phyloP scores from a whole-genome alignment of 1,284 basidiomycete species.

The Boletellus deceptivus region DNA sequence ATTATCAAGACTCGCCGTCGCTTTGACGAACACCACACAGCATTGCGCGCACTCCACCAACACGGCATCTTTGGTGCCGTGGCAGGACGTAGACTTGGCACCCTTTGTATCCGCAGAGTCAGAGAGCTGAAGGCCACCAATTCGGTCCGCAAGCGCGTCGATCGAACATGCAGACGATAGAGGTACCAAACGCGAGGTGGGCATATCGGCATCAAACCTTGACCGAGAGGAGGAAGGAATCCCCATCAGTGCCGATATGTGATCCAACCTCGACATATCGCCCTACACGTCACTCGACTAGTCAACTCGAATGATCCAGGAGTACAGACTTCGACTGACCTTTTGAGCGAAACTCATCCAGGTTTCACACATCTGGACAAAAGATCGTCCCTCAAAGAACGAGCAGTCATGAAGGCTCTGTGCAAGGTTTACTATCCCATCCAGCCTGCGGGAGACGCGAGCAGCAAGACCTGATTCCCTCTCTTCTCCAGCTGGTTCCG shows the following conservation, averaged over 20 bases:
- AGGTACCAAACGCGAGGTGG: not conserved
- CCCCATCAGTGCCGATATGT: conserved; percentile 46
- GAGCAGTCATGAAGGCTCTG: conserved; percentile 26
- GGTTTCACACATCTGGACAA: conserved; percentile 62
- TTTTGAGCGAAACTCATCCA: conserved; percentile 55
- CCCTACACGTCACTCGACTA: conserved; percentile 35
- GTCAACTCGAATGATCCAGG: not conserved
- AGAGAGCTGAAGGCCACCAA: conserved; percentile 19
- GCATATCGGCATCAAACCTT: not conserved
- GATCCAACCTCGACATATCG: conserved; percentile 48
- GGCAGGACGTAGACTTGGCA: not conserved
- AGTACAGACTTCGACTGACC: conserved; percentile 31
- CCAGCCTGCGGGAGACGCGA: conserved; percentile 42
- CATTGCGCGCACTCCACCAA: conserved; percentile 40
- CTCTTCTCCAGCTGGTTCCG: conserved; percentile 31
- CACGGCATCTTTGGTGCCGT: conserved; percentile 12
- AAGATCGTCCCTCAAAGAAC: conserved; percentile 51
- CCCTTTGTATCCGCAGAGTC: conserved; percentile 6
- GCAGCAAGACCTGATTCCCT: conserved; percentile 26
- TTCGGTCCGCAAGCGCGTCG: conserved; percentile 16
- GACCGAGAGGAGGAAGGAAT: conserved; percentile 1
- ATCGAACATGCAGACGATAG: conserved; percentile 11
- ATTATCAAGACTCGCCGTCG: conserved; percentile 33
- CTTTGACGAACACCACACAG: conserved; percentile 44
- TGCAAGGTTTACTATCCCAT: conserved; percentile 42